Conservation (phyloP, 441 rosid genomes). For the Capsella rubella region DNA sequence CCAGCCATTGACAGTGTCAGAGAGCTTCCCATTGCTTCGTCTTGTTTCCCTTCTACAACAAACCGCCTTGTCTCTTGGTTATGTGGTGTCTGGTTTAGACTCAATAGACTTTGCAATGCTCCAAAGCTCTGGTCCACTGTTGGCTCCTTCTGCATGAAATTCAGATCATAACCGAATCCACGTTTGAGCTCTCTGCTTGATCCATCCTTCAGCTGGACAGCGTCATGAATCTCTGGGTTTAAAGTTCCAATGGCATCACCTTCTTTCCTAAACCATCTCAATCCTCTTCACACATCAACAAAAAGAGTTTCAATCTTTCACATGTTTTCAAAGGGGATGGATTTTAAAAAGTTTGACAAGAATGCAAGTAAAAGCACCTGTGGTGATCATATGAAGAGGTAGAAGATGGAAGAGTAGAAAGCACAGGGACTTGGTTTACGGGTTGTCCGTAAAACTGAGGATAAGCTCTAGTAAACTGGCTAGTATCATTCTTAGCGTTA, state of each 20-base stretch:
- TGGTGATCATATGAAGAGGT: conserved; percentile 52
- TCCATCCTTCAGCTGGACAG: conserved; percentile 38
- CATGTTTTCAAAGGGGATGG: background rate
- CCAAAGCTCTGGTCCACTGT: conserved; percentile 49
- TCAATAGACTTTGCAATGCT: conserved; percentile 45
- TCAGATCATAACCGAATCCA: conserved; percentile 33
- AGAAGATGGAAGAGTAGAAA: conserved; percentile 44
- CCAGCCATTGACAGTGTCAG: conserved; percentile 72
- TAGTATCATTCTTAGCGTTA: conserved; percentile 32
- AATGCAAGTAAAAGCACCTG: conserved; percentile 52
- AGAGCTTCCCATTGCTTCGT: conserved; percentile 52
- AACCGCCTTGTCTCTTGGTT: conserved; percentile 68
- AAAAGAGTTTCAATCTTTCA: conserved; percentile 4
- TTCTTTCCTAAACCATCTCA: conserved; percentile 79
- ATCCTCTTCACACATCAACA: conserved; percentile 58
- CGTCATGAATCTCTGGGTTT: conserved; percentile 51
- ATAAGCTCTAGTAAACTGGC: conserved; percentile 30
- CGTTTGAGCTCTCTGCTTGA: conserved; percentile 46
- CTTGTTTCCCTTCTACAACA: conserved; percentile 60
- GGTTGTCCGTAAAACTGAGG: conserved; percentile 50
- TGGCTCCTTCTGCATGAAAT: conserved; percentile 43
- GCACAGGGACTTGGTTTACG: conserved; percentile 37
- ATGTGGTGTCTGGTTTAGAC: conserved; percentile 45
- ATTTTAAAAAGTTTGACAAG: conserved; percentile 5
- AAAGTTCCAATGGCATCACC: conserved; percentile 50